Percentiles rank a stretch among this genome's conserved stretches.
These are phyloP conservation scores for Nakaseomyces uthaithaninus DNA, from an alignment of 1,139 yeast species.

Conservation along the genomic window DNA sequence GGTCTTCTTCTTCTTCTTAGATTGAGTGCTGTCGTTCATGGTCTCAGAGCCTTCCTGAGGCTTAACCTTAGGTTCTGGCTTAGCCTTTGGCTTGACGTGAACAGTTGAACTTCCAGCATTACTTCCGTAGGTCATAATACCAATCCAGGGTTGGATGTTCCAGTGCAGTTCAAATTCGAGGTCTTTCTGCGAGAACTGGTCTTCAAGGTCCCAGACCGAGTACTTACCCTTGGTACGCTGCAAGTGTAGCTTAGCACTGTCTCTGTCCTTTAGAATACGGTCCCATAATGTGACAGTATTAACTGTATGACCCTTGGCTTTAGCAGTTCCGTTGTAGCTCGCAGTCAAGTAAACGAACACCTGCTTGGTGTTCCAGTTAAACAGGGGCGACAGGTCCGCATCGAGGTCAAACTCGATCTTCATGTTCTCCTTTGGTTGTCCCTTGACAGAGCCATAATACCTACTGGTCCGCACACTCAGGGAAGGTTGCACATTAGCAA, in stretches of 20 bases:
- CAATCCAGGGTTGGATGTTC: slow-evolving; percentile 89
- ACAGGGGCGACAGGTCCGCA: slow-evolving; percentile 61
- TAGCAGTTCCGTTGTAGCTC: slow-evolving; percentile 46
- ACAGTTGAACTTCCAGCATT: slow-evolving; percentile 33
- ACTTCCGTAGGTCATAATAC: slow-evolving; percentile 66
- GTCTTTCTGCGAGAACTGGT: slow-evolving; percentile 55
- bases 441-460: slow-evolving; percentile 61
- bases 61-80: background rate
- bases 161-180: slow-evolving; percentile 71
- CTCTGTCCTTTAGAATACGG: slow-evolving; percentile 52
- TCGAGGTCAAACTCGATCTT: slow-evolving; percentile 64
- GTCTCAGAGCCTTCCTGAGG: background rate
- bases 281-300: slow-evolving; percentile 90
- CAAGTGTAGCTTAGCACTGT: slow-evolving; percentile 51
- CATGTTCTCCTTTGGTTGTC: slow-evolving; percentile 74
- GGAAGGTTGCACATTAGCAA: slow-evolving; percentile 36
- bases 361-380: slow-evolving; percentile 97
- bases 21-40: background rate
- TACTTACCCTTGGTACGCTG: slow-evolving; percentile 59
- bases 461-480: slow-evolving; percentile 53
- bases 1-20: slow-evolving; percentile 3
- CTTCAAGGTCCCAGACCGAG: slow-evolving; percentile 80
- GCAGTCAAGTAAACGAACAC: slow-evolving; percentile 85
- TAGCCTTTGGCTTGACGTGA: slow-evolving; percentile 3
- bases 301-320: slow-evolving; percentile 31